A percentile compares a stretch with the other conserved stretches of the same genome.
These are phyloP conservation scores for Prunus padus DNA, from an alignment of 306 rosid genomes.

Conservation along the genomic window DNA sequence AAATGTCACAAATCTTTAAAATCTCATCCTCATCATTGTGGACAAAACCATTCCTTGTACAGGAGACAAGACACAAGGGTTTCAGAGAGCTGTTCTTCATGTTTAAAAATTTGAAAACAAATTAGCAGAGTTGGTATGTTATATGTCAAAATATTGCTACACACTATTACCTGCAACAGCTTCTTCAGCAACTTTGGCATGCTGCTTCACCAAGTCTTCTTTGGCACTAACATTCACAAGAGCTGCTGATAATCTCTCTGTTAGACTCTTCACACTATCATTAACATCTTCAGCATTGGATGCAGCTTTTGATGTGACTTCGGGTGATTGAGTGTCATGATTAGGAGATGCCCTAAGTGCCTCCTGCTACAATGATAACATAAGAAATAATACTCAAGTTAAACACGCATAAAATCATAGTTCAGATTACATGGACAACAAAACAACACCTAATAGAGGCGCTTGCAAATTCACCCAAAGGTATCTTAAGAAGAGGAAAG, in stretches of 20 bases:
- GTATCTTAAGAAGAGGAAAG: background rate
- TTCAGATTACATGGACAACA: background rate
- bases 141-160: background rate
- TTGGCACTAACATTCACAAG: constrained; percentile 78
- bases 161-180: constrained; percentile 79
- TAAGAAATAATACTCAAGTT: constrained; percentile 17
- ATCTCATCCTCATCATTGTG: background rate
- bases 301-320: constrained; percentile 53
- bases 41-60: background rate
- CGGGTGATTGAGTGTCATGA: constrained; percentile 58
- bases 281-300: constrained; percentile 35
- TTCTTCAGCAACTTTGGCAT: constrained; percentile 98
- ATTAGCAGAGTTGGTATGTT: background rate
- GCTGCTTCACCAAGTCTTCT: constrained; percentile 96
- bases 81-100: background rate
- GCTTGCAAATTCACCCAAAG: background rate
- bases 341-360: constrained; percentile 61
- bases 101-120: background rate
- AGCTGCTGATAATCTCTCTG: constrained; percentile 74
- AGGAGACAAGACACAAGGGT: background rate
- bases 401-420: constrained; percentile 11
- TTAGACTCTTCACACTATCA: constrained; percentile 51
- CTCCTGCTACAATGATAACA: constrained; percentile 49
- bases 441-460: background rate
- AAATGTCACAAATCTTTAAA: background rate